A percentile compares a stretch with the other conserved stretches of the same genome.
These are phyloP conservation scores for Morella rubra DNA, from an alignment of 306 rosid genomes.

Conservation along the genomic window DNA sequence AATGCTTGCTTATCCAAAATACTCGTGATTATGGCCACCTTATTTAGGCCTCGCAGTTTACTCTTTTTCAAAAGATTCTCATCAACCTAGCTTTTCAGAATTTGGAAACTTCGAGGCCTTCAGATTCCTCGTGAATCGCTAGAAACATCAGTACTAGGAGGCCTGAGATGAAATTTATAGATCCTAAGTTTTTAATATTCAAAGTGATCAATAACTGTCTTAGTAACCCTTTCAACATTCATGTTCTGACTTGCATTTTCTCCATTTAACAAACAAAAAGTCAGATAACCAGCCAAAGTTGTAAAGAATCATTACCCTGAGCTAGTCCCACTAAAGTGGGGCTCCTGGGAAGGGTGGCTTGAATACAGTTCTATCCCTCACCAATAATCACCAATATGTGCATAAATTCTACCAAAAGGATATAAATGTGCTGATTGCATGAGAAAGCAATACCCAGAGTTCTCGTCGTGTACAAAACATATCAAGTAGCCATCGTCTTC, in stretches of 20 bases:
- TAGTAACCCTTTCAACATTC: no score
- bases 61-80: neutral
- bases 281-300: no score
- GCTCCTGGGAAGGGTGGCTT: neutral
- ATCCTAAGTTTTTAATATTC: no score
- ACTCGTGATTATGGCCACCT: neutral
- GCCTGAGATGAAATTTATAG: no score
- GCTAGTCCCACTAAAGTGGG: no score
- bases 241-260: neutral
- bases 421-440: neutral
- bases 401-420: neutral
- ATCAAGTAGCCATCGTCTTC: conserved; percentile 97
- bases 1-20: neutral
- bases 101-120: neutral
- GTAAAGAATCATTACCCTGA: no score
- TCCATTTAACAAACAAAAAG: neutral
- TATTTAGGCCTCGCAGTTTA: neutral
- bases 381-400: neutral
- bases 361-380: neutral
- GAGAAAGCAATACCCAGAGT: conserved; percentile 50
- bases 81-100: neutral
- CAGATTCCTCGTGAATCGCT: neutral
- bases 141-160: no score
- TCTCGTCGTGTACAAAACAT: conserved; percentile 82
- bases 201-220: no score